These are phyloP conservation scores for Mrakia blollopis DNA, from an alignment of 768 basidiomycete species.

Conservation along the genomic window DNA sequence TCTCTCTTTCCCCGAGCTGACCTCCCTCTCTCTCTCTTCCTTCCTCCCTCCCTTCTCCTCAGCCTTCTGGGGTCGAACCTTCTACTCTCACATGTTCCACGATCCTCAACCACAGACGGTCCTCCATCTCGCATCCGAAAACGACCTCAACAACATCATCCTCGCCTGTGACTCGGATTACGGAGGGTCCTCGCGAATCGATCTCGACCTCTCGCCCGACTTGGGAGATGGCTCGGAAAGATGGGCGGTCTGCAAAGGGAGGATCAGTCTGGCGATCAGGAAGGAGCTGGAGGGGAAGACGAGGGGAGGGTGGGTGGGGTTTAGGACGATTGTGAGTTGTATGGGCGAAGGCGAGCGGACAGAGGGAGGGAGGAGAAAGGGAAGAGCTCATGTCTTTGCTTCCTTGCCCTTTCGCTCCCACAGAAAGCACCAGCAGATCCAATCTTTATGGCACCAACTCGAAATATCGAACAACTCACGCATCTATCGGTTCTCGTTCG, in stretches of 20 bases:
- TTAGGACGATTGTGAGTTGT: slow-evolving; percentile 8
- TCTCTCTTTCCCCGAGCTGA: neutral
- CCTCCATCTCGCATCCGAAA: neutral
- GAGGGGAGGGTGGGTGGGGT: slow-evolving; percentile 11
- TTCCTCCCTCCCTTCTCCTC: neutral
- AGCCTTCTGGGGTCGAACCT: neutral
- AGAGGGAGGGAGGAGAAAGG: neutral
- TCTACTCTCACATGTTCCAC: slow-evolving; percentile 14
- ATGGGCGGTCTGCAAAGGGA: slow-evolving; percentile 6
- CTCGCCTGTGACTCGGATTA: slow-evolving; percentile 19
- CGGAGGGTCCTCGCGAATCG: slow-evolving; percentile 1
- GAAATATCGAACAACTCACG: neutral
- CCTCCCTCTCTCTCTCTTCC: neutral
- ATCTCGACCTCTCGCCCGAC: slow-evolving; percentile 8
- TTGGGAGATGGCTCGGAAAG: slow-evolving; percentile 14
- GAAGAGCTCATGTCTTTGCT: neutral
- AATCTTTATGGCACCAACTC: neutral
- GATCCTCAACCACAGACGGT: slow-evolving; percentile 9
- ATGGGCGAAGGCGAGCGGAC: neutral
- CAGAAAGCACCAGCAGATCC: slow-evolving; percentile 1
- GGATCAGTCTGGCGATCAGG: slow-evolving; percentile 21
- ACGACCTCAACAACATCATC: slow-evolving; percentile 14
- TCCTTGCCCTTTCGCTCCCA: neutral
- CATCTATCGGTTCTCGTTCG: slow-evolving; percentile 11
- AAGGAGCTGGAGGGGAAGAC: slow-evolving; percentile 5